Evolutionary conservation across 139 green algal genomes (phyloP).

Genomic region (Ostreobium quekettii): DNA sequence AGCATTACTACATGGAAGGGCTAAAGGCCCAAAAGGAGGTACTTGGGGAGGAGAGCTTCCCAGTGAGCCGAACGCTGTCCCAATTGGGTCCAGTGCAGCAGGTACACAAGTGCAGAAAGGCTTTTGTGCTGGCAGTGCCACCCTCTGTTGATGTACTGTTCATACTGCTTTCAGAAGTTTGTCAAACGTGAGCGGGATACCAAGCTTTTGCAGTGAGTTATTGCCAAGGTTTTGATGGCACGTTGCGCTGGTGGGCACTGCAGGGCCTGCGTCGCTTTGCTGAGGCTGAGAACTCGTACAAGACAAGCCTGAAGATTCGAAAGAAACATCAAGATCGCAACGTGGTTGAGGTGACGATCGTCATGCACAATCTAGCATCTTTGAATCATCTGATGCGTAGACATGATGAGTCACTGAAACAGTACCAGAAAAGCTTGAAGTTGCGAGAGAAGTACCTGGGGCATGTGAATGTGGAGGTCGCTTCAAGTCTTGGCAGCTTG

Average conservation of each 20-base stretch:
- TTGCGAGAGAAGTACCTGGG: slow-evolving; percentile 18
- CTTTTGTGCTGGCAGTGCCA: too few relatives aligned
- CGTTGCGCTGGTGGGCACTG: too few relatives aligned
- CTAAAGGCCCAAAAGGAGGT: slow-evolving; percentile 3
- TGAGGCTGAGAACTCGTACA: slow-evolving; percentile 15
- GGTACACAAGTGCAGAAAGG: too few relatives aligned
- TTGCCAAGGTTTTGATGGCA: too few relatives aligned
- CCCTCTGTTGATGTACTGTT: too few relatives aligned
- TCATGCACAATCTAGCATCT: slow-evolving; percentile 19
- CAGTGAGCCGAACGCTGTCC: slow-evolving; percentile 12
- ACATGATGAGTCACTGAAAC: slow-evolving; percentile 7
- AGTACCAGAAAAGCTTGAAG: slow-evolving; percentile 16
- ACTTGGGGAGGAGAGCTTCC: slow-evolving; percentile 9
- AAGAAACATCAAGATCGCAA: slow-evolving; percentile 13
- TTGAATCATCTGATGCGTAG: slow-evolving; percentile 7
- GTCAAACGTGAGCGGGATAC: too few relatives aligned
- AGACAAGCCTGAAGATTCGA: slow-evolving; percentile 13
- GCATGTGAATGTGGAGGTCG: slow-evolving; percentile 15
- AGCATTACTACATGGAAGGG: not conserved
- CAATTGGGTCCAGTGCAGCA: slow-evolving; percentile 12
- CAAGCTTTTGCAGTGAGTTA: too few relatives aligned
- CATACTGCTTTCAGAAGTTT: too few relatives aligned
- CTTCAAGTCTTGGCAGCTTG: slow-evolving; percentile 12
- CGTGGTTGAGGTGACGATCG: slow-evolving; percentile 15
- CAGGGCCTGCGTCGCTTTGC: slow-evolving; percentile 5